Evolutionary conservation across 2,329 filamentous ascomycete genomes (phyloP), one percentile per base, ranked within the genome.

Genomic region (Plectosphaerella sp.): DNA sequence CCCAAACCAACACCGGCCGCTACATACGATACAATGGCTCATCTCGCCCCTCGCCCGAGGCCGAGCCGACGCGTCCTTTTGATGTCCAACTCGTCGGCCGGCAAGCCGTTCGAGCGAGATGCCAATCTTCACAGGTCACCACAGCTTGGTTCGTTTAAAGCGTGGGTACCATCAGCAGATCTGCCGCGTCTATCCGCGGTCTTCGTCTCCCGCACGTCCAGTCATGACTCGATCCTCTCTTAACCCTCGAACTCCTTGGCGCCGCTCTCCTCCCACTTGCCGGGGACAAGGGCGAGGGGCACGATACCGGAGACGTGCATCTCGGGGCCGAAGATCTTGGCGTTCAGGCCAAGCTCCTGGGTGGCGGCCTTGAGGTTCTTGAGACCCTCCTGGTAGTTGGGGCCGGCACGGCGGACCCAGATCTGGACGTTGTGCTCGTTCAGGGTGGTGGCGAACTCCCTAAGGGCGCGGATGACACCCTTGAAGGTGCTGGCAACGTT

Each of bases 401-500:
- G 94, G 56, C 94, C 91, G 50, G 94, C 83, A 74, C 83, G 82
- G 67, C 84, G 80, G 58, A 97, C 92, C 94, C 93, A 97, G 79
- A 97, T 97, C 77, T 96, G 88, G 60, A 94, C 90, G 67, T 96
- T 96, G 86, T 99, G 94, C 83, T 99, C 94, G 68, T 85, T 84
- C 62, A 99, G 84, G 59, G 87, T 81, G 58, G 86, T 85, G 55
- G 92, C 83, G 63, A 93, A 91, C 76, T 97, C 94, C 61, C 93
- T 87, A 60, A 99, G 84, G 55, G 94, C 94, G 63, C 91, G 88
- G 72, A 99, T 99, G 73, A 99, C 93, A 79, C 94, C 94, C 85
- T 99, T 99, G 88, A 99, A 99, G 59, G 94, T 99, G 64, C 89
- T 94, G 56, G 94, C 94, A 51, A 99, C 94, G 78, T 97, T 99